These are phyloP conservation scores for Middelhovenomyces tepae DNA, from an alignment of 805 yeast species.

Conservation along the genomic window DNA sequence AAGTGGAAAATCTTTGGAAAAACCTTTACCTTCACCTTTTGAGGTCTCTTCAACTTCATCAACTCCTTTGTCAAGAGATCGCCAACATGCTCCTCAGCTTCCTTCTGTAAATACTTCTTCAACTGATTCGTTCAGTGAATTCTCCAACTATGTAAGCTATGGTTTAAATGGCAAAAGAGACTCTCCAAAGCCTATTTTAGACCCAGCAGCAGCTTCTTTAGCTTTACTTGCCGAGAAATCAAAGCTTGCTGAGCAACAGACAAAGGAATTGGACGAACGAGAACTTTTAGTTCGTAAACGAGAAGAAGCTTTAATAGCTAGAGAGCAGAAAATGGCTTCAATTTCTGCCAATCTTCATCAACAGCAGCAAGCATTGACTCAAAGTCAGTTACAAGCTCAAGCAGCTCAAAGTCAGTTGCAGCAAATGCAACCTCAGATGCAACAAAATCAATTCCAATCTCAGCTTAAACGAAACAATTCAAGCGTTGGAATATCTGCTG, in stretches of 20 bases:
- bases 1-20: too few species aligned
- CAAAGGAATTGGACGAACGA: constrained; percentile 1
- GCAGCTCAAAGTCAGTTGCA: neutral
- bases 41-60: too few species aligned
- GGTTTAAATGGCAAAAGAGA: neutral
- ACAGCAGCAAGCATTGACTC: neutral
- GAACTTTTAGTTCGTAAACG: neutral
- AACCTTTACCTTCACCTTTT: too few species aligned
- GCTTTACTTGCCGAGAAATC: neutral
- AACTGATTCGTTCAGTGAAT: too few species aligned
- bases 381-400: neutral
- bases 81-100: too few species aligned
- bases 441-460: too few species aligned
- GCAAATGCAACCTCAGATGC: neutral
- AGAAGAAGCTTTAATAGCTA: neutral
- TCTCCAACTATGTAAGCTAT: constrained; percentile 1
- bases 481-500: too few species aligned
- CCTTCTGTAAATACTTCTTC: too few species aligned
- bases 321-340: neutral
- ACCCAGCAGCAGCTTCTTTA: neutral
- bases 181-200: too few species aligned
- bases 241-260: neutral
- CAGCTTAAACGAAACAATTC: too few species aligned
- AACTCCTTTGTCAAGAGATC: too few species aligned
- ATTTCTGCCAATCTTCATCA: neutral